phyloP scores from a whole-genome alignment of 2,329 filamentous ascomycete genomes.

The Claviceps capensis region DNA sequence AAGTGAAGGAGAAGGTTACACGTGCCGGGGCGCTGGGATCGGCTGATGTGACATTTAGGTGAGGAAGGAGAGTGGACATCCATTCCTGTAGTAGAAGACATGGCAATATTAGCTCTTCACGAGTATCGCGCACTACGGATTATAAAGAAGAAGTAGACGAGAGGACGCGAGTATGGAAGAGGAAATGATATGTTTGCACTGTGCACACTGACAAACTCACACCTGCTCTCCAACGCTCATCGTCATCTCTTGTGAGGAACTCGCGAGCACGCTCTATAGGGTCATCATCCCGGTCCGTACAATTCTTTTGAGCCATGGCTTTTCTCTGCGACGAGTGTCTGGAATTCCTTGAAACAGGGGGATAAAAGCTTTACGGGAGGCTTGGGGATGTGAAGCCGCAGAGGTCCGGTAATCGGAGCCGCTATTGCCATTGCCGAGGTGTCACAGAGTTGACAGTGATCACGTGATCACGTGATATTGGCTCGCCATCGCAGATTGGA shows the following conservation, averaged over 20 bases:
- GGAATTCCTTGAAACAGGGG: neutral
- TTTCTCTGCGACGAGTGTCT: neutral
- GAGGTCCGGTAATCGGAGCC: too few species aligned
- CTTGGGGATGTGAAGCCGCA: too few species aligned
- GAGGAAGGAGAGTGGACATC: constrained; percentile 27
- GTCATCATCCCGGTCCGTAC: constrained; percentile 16
- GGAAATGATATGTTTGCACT: neutral
- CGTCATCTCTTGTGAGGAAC: constrained; percentile 18
- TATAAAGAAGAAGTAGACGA: neutral
- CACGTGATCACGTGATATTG: too few species aligned
- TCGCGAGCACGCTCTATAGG: constrained; percentile 17
- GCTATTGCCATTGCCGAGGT: too few species aligned
- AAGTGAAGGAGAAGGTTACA: constrained; percentile 33
- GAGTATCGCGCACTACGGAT: neutral
- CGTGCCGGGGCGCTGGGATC: constrained; percentile 20
- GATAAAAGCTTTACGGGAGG: neutral
- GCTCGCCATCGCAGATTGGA: too few species aligned
- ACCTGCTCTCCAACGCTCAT: constrained; percentile 17
- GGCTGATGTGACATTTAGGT: constrained; percentile 26
- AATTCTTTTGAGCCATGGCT: constrained; percentile 5
- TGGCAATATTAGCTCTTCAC: too few species aligned
- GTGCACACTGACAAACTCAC: constrained; percentile 11
- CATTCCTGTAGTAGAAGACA: constrained; percentile 25
- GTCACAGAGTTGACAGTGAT: too few species aligned
- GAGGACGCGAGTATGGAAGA: neutral